Conservation (phyloP, 2,329 filamentous ascomycete species). For the Thelonectria rubi region DNA sequence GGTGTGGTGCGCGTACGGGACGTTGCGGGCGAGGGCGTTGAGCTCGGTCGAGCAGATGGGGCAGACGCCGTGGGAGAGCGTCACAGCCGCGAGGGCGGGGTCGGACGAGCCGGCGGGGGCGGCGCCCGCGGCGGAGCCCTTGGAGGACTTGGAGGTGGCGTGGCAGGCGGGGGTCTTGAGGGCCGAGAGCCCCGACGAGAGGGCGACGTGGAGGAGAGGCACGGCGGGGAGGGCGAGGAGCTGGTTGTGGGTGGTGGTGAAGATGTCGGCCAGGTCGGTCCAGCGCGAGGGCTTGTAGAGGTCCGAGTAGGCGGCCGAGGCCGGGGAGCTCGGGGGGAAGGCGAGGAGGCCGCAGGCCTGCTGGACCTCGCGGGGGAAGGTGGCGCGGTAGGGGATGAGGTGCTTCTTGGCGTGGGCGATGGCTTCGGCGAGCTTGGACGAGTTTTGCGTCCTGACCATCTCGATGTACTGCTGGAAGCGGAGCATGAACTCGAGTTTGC, state of each 20-base stretch:
- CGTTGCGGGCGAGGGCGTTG: slow-evolving; percentile 85
- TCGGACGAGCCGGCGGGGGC: slow-evolving; percentile 49
- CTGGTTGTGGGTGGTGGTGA: slow-evolving; percentile 85
- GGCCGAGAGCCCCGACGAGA: slow-evolving; percentile 90
- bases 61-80: slow-evolving; percentile 79
- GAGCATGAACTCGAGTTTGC: slow-evolving; percentile 90
- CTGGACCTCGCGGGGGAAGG: slow-evolving; percentile 73
- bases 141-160: background rate
- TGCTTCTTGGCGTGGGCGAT: slow-evolving; percentile 85
- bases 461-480: slow-evolving; percentile 96
- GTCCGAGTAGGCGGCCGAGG: slow-evolving; percentile 54
- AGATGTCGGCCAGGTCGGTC: slow-evolving; percentile 78
- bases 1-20: slow-evolving; percentile 94
- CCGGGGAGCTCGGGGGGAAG: slow-evolving; percentile 65
- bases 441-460: slow-evolving; percentile 74
- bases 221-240: slow-evolving; percentile 84
- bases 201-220: slow-evolving; percentile 88
- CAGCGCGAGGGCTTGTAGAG: slow-evolving; percentile 81
- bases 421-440: slow-evolving; percentile 76
- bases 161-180: slow-evolving; percentile 97
- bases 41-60: slow-evolving; percentile 97
- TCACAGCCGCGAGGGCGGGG: slow-evolving; percentile 41
- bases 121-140: too few relatives aligned
- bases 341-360: slow-evolving; percentile 84
- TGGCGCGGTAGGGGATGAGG: slow-evolving; percentile 74